A percentile compares a stretch with the other conserved stretches of the same genome.
phyloP scores from a whole-genome alignment of 1,284 basidiomycete genomes.

The Thecaphora thlaspeos region DNA sequence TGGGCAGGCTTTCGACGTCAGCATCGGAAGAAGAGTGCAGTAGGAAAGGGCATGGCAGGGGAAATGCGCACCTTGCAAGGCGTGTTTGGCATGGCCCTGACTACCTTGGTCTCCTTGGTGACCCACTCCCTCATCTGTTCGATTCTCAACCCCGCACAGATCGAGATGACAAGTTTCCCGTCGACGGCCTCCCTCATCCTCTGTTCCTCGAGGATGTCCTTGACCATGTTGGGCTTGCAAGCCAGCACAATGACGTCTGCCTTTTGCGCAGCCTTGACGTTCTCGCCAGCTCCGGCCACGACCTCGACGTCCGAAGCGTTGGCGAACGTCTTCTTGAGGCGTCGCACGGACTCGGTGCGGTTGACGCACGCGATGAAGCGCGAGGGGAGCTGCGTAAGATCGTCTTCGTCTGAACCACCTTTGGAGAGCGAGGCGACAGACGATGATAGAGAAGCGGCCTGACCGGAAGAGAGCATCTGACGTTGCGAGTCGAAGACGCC shows the following conservation, averaged over 20 bases:
- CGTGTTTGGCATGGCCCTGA: conserved; percentile 98
- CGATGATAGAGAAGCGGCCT: conserved; percentile 16
- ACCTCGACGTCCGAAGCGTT: conserved; percentile 66
- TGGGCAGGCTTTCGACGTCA: conserved; percentile 1
- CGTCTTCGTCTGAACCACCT: conserved; percentile 16
- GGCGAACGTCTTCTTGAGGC: conserved; percentile 68
- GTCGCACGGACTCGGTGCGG: conserved; percentile 72
- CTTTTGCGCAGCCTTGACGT: conserved; percentile 71
- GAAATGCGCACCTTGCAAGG: conserved; percentile 88
- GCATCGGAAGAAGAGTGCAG: conserved; percentile 1
- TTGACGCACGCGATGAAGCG: conserved; percentile 86
- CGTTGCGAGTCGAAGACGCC: conserved; percentile 67
- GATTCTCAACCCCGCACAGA: conserved; percentile 91
- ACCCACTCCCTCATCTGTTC: conserved; percentile 76
- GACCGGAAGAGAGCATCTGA: conserved; percentile 1
- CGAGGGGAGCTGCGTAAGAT: conserved; percentile 65
- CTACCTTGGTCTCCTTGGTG: conserved; percentile 73
- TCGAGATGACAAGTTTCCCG: conserved; percentile 90
- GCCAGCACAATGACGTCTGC: conserved; percentile 74
- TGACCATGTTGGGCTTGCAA: conserved; percentile 82
- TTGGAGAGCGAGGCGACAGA: conserved; percentile 20
- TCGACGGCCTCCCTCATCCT: conserved; percentile 85
- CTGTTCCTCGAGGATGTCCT: conserved; percentile 70
- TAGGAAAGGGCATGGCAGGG: too few species aligned
- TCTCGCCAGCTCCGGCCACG: conserved; percentile 63